phyloP scores from a whole-genome alignment of 2,329 filamentous ascomycete genomes.

The Boeremia lycopersici region DNA sequence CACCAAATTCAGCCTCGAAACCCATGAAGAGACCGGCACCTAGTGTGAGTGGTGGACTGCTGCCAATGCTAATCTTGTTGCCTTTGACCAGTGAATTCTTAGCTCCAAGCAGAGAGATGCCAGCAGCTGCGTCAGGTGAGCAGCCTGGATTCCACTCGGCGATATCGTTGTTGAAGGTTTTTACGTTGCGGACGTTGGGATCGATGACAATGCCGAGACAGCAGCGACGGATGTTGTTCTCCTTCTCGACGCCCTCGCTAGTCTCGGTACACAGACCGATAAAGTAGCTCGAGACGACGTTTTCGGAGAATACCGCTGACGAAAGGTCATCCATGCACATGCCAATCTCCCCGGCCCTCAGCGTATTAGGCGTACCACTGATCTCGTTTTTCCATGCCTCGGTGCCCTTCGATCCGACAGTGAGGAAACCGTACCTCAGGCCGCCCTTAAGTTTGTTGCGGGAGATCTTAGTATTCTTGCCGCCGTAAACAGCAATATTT shows the following conservation, averaged over 20 bases:
- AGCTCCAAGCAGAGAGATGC: conserved; percentile 13
- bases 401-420: conserved; percentile 15
- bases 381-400: conserved; percentile 9
- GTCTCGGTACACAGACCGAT: conserved; percentile 21
- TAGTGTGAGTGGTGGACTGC: neutral
- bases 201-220: conserved; percentile 20
- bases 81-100: conserved; percentile 15
- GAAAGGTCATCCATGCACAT: conserved; percentile 25
- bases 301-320: conserved; percentile 11
- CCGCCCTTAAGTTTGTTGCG: conserved; percentile 17
- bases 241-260: conserved; percentile 3
- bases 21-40: neutral
- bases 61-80: conserved; percentile 13
- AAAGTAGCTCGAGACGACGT: conserved; percentile 18
- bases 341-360: conserved; percentile 3
- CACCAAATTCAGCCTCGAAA: neutral
- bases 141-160: neutral
- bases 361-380: neutral
- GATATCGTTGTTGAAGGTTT: conserved; percentile 17
- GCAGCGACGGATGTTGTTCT: conserved; percentile 15
- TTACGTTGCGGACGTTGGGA: conserved; percentile 13
- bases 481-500: conserved; percentile 19
- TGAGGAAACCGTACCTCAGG: conserved; percentile 20
- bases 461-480: conserved; percentile 11
- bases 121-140: neutral